Conservation (phyloP, 345 rosid species). For the Melaleuca quinquenervia region DNA sequence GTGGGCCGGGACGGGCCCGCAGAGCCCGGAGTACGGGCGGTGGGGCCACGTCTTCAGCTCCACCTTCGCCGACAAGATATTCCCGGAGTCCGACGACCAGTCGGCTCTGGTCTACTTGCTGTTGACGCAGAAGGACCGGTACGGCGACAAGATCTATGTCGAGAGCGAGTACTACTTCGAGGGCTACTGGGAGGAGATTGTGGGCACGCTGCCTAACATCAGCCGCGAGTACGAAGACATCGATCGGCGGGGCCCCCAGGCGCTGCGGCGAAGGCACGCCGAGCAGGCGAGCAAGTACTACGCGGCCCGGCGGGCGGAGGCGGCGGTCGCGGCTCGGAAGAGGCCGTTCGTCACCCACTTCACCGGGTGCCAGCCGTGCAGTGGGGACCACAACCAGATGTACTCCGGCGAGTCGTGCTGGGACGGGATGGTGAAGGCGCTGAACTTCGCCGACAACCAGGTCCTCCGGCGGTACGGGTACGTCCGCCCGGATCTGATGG, state of each 20-base stretch:
- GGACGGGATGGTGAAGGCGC: constrained; percentile 70
- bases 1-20: constrained; percentile 81
- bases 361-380: constrained; percentile 94
- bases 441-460: constrained; percentile 95
- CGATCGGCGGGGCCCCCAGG: constrained; percentile 16
- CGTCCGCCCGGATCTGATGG: constrained; percentile 50
- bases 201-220: background rate
- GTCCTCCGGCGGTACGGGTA: constrained; percentile 78
- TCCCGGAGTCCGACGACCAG: constrained; percentile 88
- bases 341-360: constrained; percentile 85
- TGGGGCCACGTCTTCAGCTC: constrained; percentile 73
- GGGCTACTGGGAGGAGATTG: constrained; percentile 1
- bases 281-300: constrained; percentile 80
- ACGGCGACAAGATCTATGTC: constrained; percentile 50
- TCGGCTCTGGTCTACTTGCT: constrained; percentile 63
- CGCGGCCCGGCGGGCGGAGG: constrained; percentile 43
- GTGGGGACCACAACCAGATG: constrained; percentile 70
- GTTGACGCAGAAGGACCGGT: constrained; percentile 32
- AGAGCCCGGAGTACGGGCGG: constrained; percentile 29
- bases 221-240: constrained; percentile 31
- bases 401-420: constrained; percentile 73
- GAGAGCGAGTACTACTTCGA: constrained; percentile 27
- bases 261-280: constrained; percentile 64
- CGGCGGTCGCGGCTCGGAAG: constrained; percentile 40
- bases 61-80: constrained; percentile 67